Evolutionary conservation across 495 filamentous ascomycete genomes (phyloP).

Genomic region (Darksidea phi): DNA sequence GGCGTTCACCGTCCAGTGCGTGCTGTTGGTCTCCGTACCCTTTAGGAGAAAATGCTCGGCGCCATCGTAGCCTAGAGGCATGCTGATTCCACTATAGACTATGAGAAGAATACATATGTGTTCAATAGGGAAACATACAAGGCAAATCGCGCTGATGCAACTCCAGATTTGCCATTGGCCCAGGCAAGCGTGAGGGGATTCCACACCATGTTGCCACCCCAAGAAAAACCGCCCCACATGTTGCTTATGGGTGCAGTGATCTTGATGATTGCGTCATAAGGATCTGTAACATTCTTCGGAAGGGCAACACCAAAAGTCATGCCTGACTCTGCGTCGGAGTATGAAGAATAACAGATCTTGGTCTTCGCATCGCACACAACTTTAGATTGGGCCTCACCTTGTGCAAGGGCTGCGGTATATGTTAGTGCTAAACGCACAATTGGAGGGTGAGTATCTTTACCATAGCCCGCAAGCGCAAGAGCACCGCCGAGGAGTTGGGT

Average conservation of each 20-base stretch:
- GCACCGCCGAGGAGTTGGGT: constrained; percentile 22
- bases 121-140: constrained; percentile 12
- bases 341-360: constrained; percentile 25
- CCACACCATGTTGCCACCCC: constrained; percentile 33
- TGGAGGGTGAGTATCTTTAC: background rate
- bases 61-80: constrained; percentile 46
- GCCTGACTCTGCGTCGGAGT: constrained; percentile 17
- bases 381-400: constrained; percentile 16
- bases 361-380: constrained; percentile 18
- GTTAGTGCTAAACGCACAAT: background rate
- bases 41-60: constrained; percentile 49
- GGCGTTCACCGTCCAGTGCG: constrained; percentile 52
- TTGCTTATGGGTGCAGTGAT: constrained; percentile 22
- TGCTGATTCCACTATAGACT: constrained; percentile 34
- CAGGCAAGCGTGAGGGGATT: constrained; percentile 31
- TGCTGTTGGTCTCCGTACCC: constrained; percentile 47
- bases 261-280: constrained; percentile 28
- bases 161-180: constrained; percentile 23
- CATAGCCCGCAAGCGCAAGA: constrained; percentile 23
- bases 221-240: constrained; percentile 27
- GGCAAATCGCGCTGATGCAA: constrained; percentile 23
- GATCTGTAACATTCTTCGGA: constrained; percentile 20
- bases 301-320: constrained; percentile 28
- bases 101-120: constrained; percentile 5
- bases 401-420: background rate